These are phyloP conservation scores for Acacia acuminata DNA, from an alignment of 306 rosid genomes.

Conservation along the genomic window DNA sequence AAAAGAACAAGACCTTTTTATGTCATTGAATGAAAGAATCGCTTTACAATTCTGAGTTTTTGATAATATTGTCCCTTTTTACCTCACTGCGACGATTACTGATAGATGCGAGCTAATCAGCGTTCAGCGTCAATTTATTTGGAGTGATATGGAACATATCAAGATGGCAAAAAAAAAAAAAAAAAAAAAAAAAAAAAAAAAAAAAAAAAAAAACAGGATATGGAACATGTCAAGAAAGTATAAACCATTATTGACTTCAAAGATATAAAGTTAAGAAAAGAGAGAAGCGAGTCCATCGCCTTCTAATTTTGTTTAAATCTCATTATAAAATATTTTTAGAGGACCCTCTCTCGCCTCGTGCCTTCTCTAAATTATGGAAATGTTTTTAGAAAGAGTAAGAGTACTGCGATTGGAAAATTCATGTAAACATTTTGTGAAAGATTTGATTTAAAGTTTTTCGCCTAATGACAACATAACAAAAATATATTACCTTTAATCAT, in stretches of 20 bases:
- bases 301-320: no score
- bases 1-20: background rate
- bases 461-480: background rate
- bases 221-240: background rate
- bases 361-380: no score
- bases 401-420: background rate
- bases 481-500: background rate
- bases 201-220: background rate
- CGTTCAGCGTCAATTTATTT: background rate
- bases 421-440: no score
- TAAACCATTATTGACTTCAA: background rate
- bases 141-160: background rate
- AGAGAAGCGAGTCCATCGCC: background rate
- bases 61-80: no score
- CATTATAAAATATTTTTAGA: no score
- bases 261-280: no score
- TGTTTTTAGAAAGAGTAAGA: background rate
- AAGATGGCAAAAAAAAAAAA: background rate
- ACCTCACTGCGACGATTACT: background rate
- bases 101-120: background rate
- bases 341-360: no score
- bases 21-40: background rate
- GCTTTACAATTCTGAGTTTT: background rate
- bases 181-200: no score
- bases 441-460: no score